phyloP scores from a whole-genome alignment of 805 yeast species.

The Hanseniaspora mollemarum region DNA sequence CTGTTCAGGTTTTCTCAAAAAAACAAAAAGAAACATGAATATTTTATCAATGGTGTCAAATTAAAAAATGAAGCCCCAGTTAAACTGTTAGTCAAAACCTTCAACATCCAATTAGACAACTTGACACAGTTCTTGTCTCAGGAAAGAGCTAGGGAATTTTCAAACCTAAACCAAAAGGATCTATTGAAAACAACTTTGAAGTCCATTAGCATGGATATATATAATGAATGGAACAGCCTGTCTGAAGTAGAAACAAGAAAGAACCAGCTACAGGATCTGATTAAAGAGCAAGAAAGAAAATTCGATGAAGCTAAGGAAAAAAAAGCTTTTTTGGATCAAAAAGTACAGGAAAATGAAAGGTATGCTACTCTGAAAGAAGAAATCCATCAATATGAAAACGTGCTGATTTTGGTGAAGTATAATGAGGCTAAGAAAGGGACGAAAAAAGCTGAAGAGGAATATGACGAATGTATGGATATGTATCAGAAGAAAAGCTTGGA shows the following conservation, averaged over 20 bases:
- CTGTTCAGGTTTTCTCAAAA: constrained; percentile 27
- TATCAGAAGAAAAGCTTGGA: constrained; percentile 19
- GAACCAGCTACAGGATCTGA: constrained; percentile 31
- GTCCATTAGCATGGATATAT: constrained; percentile 57
- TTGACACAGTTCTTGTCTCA: constrained; percentile 92
- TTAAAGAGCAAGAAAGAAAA: constrained; percentile 25
- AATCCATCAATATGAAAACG: constrained; percentile 37
- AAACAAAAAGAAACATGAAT: constrained; percentile 37
- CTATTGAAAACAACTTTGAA: constrained; percentile 67
- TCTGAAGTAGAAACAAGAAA: constrained; percentile 40
- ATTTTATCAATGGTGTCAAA: constrained; percentile 38
- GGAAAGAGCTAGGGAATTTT: constrained; percentile 87
- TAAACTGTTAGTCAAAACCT: constrained; percentile 34
- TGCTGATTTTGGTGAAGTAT: constrained; percentile 40
- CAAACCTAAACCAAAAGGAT: constrained; percentile 63
- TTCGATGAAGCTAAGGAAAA: constrained; percentile 20
- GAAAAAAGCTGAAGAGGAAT: constrained; percentile 22
- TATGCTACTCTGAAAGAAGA: constrained; percentile 39
- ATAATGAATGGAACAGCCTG: constrained; percentile 46
- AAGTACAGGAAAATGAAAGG: constrained; percentile 34
- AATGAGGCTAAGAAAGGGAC: constrained; percentile 29
- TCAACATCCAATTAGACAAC: constrained; percentile 79
- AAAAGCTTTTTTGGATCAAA: constrained; percentile 24
- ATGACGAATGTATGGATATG: constrained; percentile 24
- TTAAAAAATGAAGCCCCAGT: constrained; percentile 36